Conservation (phyloP, 208 protist genomes). For the Leishmania major region DNA sequence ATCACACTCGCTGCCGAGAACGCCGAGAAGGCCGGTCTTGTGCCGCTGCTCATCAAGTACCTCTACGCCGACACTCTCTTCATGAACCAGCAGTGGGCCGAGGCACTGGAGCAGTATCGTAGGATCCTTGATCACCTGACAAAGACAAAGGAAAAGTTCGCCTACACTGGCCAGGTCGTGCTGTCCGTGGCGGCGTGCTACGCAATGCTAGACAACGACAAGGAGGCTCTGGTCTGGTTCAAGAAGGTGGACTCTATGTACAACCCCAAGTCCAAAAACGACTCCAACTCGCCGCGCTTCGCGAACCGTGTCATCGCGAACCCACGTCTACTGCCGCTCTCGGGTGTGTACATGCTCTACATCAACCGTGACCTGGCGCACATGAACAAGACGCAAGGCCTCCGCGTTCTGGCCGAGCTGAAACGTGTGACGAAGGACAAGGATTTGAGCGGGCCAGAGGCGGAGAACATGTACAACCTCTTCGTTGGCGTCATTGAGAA, state of each 20-base stretch:
- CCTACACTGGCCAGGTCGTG: constrained; percentile 88
- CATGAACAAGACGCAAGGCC: constrained; percentile 86
- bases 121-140: constrained; percentile 68
- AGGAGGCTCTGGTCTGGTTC: constrained; percentile 67
- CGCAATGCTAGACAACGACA: constrained; percentile 79
- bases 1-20: constrained; percentile 82
- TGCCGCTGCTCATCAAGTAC: constrained; percentile 87
- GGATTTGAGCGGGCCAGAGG: constrained; percentile 72
- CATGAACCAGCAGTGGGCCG: constrained; percentile 87
- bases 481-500: constrained; percentile 91
- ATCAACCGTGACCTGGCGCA: constrained; percentile 92
- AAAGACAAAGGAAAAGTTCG: constrained; percentile 79
- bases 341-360: constrained; percentile 90
- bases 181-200: constrained; percentile 83
- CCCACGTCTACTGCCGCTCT: constrained; percentile 69
- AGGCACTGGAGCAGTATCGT: constrained; percentile 66
- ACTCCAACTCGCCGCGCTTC: constrained; percentile 90
- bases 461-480: constrained; percentile 82
- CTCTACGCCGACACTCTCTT: constrained; percentile 91
- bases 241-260: constrained; percentile 86
- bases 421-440: constrained; percentile 61
- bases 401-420: constrained; percentile 69
- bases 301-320: constrained; percentile 76
- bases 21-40: constrained; percentile 65
- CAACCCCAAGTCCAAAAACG: constrained; percentile 91